Base-by-base conservation (phyloP, 2,329 filamentous ascomycete genomes). In the Paracamarosporium sp. region DNA sequence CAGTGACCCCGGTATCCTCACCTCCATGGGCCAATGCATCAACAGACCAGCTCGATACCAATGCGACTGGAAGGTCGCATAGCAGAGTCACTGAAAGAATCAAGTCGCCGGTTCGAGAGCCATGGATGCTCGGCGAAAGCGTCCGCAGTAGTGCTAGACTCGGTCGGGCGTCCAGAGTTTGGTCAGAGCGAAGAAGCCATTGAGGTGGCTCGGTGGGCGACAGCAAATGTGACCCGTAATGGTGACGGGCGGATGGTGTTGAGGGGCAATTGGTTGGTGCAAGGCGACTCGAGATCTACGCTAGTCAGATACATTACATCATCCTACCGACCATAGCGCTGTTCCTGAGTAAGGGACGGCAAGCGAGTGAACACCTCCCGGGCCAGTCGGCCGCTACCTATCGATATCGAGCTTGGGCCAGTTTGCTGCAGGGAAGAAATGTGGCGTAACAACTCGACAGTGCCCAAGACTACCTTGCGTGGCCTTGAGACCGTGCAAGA, bases 251-350 rank as follows among this genome's bases (percentile, higher is more conserved):
- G 47, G 24, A 30, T 50, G 47, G 47, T 50, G 47, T 50, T 50
- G 47, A 50, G 47, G 47, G 47, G 46, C 31, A 44, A 22, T 27
- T 38, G 46, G 46, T 50, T 38, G 46, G 46, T n/a, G 45, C 45
- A 27, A 4, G 20, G 20, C 1, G 33, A 28, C 46, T 28, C 46
- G 47, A 27, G 33, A 50, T 50, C 47, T 50, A 17, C 47, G 47
- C 47, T 50, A 50, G 33, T 1, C 33, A 20, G 13, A 13, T 30
- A 33, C 15, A 50, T 50, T 40, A 27, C 47, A 30, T 50, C 46
- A 50, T 31, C 30, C n/a, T 50, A 50, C 33, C 33, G 31, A 7
- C 15, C n/a, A 15, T 28, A 30, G 47, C 33, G 24, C 13, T 12
- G 47, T 38, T 40, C 22, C 31, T 40, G 22, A 50, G 22, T 50